A percentile compares a stretch with the other conserved stretches of the same genome.
Evolutionary conservation across 1,139 yeast species (phyloP).

Genomic region (Trichomonascaceae sp.): DNA sequence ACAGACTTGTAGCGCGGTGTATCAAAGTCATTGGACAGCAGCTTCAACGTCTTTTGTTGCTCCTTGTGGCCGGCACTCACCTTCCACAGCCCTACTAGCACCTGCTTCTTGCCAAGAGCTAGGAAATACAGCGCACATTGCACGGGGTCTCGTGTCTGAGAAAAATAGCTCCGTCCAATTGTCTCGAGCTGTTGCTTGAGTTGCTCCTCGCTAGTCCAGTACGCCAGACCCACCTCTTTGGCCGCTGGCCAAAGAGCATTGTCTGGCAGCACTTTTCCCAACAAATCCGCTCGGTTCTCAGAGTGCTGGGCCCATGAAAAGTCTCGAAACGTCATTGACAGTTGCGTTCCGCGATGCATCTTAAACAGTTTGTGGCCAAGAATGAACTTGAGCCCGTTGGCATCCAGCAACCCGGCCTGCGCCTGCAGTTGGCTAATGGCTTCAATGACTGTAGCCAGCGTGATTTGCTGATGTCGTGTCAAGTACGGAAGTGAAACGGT

Average conservation of each 20-base stretch:
- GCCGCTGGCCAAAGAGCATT: slow-evolving; percentile 44
- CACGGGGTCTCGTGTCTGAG: slow-evolving; percentile 51
- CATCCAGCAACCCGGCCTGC: slow-evolving; percentile 43
- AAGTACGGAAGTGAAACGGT: slow-evolving; percentile 61
- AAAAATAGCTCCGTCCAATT: slow-evolving; percentile 44
- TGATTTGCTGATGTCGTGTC: slow-evolving; percentile 85
- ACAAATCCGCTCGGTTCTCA: slow-evolving; percentile 56
- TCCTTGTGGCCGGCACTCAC: slow-evolving; percentile 66
- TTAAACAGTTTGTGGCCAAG: slow-evolving; percentile 62
- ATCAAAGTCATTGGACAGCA: slow-evolving; percentile 62
- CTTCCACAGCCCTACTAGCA: slow-evolving; percentile 73
- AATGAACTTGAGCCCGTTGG: slow-evolving; percentile 58
- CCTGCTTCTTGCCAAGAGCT: slow-evolving; percentile 65
- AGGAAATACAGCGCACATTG: slow-evolving; percentile 61
- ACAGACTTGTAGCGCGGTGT: slow-evolving; percentile 73
- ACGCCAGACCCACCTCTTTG: slow-evolving; percentile 49
- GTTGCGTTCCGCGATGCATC: slow-evolving; percentile 36
- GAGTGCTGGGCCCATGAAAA: slow-evolving; percentile 80
- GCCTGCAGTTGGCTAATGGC: slow-evolving; percentile 45
- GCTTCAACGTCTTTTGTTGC: slow-evolving; percentile 64
- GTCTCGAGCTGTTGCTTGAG: slow-evolving; percentile 46
- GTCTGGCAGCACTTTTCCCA: slow-evolving; percentile 32
- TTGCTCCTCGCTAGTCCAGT: slow-evolving; percentile 53
- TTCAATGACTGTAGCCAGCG: slow-evolving; percentile 56
- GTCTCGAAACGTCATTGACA: slow-evolving; percentile 61